Evolutionary conservation across 257 asterid genomes (phyloP).

Genomic region (Rauvolfia tetraphylla): DNA sequence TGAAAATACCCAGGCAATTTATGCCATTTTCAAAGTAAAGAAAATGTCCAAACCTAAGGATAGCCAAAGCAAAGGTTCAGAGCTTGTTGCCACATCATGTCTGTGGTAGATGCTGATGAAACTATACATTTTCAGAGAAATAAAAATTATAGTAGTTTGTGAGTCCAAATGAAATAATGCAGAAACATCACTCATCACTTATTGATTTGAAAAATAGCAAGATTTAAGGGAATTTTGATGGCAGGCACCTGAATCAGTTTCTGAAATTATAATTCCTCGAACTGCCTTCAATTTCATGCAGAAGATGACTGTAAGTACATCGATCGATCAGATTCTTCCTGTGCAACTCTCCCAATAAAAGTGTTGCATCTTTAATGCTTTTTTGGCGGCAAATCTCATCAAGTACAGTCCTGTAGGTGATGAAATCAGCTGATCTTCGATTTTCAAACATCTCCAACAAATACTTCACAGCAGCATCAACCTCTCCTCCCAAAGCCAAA

Average conservation of each 20-base stretch:
- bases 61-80: background rate
- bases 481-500: constrained; percentile 73
- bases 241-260: constrained; percentile 31
- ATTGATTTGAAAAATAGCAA: background rate
- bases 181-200: background rate
- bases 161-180: background rate
- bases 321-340: constrained; percentile 51
- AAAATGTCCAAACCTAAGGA: background rate
- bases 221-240: background rate
- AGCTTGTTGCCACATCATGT: background rate
- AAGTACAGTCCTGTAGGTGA: constrained; percentile 68
- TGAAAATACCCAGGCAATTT: background rate
- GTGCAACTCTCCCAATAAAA: constrained; percentile 52
- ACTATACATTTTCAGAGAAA: background rate
- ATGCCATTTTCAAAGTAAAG: background rate
- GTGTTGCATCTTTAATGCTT: constrained; percentile 44
- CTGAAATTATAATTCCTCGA: constrained; percentile 20
- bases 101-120: background rate
- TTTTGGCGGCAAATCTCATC: constrained; percentile 64
- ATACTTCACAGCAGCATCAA: constrained; percentile 71
- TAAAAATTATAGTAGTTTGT: background rate
- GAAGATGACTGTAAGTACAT: constrained; percentile 45
- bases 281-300: constrained; percentile 50
- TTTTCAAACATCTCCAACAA: constrained; percentile 75
- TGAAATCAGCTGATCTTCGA: constrained; percentile 53